phyloP scores from a whole-genome alignment of 1,284 basidiomycete species.

The Entoloma clypeatum region DNA sequence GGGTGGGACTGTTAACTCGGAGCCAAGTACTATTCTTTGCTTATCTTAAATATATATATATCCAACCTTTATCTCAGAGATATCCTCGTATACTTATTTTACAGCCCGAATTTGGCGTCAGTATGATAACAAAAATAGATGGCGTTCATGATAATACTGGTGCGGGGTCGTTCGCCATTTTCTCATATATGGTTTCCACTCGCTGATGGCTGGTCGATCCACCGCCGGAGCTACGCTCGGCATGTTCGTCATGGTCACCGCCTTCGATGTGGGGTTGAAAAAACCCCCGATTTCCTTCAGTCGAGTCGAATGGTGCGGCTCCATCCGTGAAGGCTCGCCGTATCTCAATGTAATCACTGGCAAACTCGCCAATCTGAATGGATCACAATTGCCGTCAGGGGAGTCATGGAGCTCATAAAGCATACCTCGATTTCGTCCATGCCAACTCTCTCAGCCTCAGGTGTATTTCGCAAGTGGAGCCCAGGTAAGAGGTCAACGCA shows the following conservation, averaged over 20 bases:
- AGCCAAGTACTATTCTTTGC: too few relatives aligned
- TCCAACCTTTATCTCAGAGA: neutral
- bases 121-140: conserved; percentile 9
- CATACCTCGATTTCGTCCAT: conserved; percentile 85
- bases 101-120: too few relatives aligned
- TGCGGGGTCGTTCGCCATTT: conserved; percentile 23
- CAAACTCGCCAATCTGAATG: conserved; percentile 72
- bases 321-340: conserved; percentile 65
- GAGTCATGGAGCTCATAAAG: neutral
- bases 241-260: conserved; percentile 46
- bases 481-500: conserved; percentile 75
- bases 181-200: conserved; percentile 27
- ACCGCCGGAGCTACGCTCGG: conserved; percentile 30
- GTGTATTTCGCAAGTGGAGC: conserved; percentile 67
- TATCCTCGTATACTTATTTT: neutral
- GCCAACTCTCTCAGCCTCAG: conserved; percentile 79
- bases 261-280: conserved; percentile 31
- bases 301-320: conserved; percentile 33
- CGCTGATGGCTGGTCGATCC: conserved; percentile 12
- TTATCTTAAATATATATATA: conserved; percentile 2
- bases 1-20: conserved; percentile 61
- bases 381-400: neutral
- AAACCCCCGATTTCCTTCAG: conserved; percentile 21
- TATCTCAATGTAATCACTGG: conserved; percentile 75
- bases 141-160: conserved; percentile 17